Conservation (phyloP, 495 filamentous ascomycete species). For the Extremus antarcticus region DNA sequence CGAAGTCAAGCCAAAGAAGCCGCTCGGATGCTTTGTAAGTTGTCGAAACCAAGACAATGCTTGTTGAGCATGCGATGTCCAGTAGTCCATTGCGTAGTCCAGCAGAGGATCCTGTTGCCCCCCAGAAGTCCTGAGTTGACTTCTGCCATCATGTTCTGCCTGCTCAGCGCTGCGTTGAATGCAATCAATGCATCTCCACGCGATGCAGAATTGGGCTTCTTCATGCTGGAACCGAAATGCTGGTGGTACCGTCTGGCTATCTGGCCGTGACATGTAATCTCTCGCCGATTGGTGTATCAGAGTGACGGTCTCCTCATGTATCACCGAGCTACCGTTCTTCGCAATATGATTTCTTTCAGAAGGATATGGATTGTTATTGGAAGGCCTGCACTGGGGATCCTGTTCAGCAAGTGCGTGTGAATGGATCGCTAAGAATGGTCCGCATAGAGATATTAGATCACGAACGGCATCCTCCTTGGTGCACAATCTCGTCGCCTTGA, state of each 20-base stretch:
- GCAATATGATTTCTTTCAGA: slow-evolving; percentile 18
- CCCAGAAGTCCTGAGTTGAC: not conserved
- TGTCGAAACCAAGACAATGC: not conserved
- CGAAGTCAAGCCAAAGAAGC: not conserved
- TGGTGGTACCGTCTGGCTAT: slow-evolving; percentile 15
- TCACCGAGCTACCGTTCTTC: slow-evolving; percentile 23
- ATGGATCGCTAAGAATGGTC: too few relatives aligned
- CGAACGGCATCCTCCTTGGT: too few relatives aligned
- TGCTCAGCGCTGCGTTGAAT: not conserved
- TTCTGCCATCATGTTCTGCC: not conserved
- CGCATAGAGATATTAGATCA: too few relatives aligned
- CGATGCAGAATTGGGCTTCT: not conserved
- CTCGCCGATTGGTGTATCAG: slow-evolving; percentile 32
- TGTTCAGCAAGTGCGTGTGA: too few relatives aligned
- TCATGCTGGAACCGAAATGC: slow-evolving; percentile 18
- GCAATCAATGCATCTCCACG: not conserved
- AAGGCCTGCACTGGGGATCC: too few relatives aligned
- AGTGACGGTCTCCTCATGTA: slow-evolving; percentile 20
- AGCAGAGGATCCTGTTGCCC: not conserved
- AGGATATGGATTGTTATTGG: slow-evolving; percentile 3
- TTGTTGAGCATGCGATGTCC: not conserved
- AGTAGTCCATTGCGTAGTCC: not conserved
- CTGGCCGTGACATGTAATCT: slow-evolving; percentile 25
- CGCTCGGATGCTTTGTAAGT: not conserved
- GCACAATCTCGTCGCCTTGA: too few relatives aligned